phyloP scores from a whole-genome alignment of 176 grass and related monocot species.

The Typha latifolia region DNA sequence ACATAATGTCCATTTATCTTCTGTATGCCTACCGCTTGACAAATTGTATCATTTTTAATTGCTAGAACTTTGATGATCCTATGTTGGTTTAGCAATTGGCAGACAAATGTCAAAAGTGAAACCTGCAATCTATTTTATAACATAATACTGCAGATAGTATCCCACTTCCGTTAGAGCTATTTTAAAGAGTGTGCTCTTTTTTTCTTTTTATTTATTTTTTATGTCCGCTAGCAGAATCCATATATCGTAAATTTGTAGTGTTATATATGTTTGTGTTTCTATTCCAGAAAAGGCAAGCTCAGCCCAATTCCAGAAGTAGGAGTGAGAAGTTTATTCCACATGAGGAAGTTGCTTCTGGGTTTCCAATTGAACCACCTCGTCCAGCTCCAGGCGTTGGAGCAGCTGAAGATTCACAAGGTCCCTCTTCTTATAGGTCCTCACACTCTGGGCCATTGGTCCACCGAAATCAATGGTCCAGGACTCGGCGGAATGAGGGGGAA shows the following conservation, averaged over 20 bases:
- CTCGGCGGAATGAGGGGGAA: constrained; percentile 31
- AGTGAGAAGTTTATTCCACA: constrained; percentile 85
- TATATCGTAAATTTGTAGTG: neutral
- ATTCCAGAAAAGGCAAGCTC: constrained; percentile 70
- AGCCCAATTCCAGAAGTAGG: constrained; percentile 59
- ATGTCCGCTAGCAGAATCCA: neutral
- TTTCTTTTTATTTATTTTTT: too few species aligned
- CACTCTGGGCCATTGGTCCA: constrained; percentile 92
- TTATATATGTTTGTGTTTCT: neutral
- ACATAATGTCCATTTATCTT: too few species aligned
- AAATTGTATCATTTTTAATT: too few species aligned
- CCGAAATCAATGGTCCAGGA: constrained; percentile 35
- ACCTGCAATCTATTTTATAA: too few species aligned
- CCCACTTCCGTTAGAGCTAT: too few species aligned
- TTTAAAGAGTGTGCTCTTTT: too few species aligned
- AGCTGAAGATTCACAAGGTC: constrained; percentile 30
- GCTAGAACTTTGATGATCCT: too few species aligned
- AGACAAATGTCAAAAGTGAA: too few species aligned
- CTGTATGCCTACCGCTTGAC: too few species aligned
- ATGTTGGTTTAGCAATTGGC: too few species aligned
- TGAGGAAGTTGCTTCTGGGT: constrained; percentile 83
- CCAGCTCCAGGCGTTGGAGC: constrained; percentile 35
- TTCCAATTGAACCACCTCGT: constrained; percentile 75
- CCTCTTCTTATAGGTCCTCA: constrained; percentile 44
- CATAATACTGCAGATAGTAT: too few species aligned